Evolutionary conservation across 2,329 filamentous ascomycete genomes (phyloP).

Genomic region (Aspergillus pseudoglaucus): DNA sequence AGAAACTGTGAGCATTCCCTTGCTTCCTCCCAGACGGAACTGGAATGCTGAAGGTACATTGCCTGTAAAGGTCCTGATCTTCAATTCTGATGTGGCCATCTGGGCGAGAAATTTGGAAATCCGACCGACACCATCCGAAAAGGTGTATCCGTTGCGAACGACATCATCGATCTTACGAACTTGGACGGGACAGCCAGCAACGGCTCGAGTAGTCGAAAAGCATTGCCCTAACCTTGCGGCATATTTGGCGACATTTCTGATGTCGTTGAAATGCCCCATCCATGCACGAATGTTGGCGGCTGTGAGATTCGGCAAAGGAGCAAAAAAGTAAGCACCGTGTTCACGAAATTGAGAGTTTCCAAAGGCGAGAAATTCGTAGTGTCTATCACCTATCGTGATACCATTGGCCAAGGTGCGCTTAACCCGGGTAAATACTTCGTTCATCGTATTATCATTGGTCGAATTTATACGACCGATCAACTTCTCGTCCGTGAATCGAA

Average conservation of each 20-base stretch:
- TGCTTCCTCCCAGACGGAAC: slow-evolving; percentile 86
- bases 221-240: slow-evolving; percentile 87
- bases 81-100: slow-evolving; percentile 66
- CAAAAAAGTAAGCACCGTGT: slow-evolving; percentile 88
- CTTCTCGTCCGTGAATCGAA: slow-evolving; percentile 83
- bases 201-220: slow-evolving; percentile 83
- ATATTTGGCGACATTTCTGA: slow-evolving; percentile 79
- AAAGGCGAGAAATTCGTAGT: slow-evolving; percentile 86
- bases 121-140: slow-evolving; percentile 89
- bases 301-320: slow-evolving; percentile 58
- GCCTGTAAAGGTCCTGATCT: slow-evolving; percentile 47
- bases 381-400: slow-evolving; percentile 72
- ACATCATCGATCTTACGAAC: slow-evolving; percentile 63
- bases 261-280: slow-evolving; percentile 82
- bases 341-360: slow-evolving; percentile 94
- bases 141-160: slow-evolving; percentile 60
- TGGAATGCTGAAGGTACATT: slow-evolving; percentile 75
- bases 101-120: slow-evolving; percentile 73
- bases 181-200: slow-evolving; percentile 56
- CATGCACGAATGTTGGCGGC: slow-evolving; percentile 72
- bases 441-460: slow-evolving; percentile 50
- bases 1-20: slow-evolving; percentile 77
- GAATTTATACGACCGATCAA: slow-evolving; percentile 55
- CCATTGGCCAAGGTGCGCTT: slow-evolving; percentile 67
- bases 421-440: slow-evolving; percentile 69